phyloP scores from a whole-genome alignment of 495 filamentous ascomycete genomes.

The Tuber indicum region DNA sequence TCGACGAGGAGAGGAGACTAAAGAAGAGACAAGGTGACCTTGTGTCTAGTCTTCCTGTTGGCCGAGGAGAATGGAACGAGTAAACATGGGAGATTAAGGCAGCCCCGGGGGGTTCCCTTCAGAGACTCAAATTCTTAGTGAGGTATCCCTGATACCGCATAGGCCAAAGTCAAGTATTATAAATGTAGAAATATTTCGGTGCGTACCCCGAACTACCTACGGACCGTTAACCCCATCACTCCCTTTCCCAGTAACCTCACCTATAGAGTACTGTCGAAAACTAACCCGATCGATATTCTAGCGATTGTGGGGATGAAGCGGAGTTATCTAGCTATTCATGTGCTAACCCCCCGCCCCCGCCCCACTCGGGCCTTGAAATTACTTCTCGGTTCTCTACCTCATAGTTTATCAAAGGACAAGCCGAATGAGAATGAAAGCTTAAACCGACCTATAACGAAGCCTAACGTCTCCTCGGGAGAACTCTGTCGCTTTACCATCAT shows the following conservation, averaged over 20 bases:
- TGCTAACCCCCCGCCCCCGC: background rate
- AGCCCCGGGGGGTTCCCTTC: background rate
- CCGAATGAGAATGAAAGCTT: background rate
- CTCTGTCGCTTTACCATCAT: background rate
- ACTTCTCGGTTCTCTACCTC: background rate
- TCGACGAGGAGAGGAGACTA: background rate
- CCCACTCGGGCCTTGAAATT: background rate
- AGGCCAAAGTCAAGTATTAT: background rate
- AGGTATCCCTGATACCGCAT: background rate
- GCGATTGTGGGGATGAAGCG: background rate
- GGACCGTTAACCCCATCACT: background rate
- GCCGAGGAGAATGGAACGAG: background rate
- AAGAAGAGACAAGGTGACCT: background rate
- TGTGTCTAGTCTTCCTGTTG: background rate
- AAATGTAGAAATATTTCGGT: background rate
- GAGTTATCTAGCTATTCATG: background rate
- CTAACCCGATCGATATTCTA: no score
- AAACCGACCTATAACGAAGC: background rate
- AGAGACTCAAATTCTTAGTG: background rate
- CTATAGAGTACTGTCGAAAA: background rate
- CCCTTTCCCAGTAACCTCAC: background rate
- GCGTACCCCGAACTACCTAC: background rate
- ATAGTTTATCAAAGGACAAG: background rate
- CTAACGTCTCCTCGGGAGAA: background rate
- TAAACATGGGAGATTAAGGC: background rate